phyloP scores from a whole-genome alignment of 1,284 basidiomycete species.

The Coniferiporia weirii region DNA sequence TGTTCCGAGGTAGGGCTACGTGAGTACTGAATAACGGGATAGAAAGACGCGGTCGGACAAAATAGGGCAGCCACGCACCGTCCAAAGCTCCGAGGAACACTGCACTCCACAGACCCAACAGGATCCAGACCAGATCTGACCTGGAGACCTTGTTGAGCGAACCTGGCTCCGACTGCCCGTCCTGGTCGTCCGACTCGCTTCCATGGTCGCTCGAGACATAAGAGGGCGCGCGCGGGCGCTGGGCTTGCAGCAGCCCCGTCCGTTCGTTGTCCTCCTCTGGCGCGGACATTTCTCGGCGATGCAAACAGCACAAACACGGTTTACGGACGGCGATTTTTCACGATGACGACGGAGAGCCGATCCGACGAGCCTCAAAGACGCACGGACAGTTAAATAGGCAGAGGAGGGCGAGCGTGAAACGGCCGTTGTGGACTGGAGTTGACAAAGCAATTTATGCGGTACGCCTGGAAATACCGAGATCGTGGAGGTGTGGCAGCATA shows the following conservation, averaged over 20 bases:
- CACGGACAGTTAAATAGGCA: not conserved
- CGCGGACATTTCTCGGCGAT: constrained; percentile 11
- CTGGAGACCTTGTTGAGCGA: constrained; percentile 42
- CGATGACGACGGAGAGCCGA: not conserved
- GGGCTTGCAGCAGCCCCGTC: constrained; percentile 9
- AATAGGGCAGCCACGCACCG: constrained; percentile 37
- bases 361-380: not conserved
- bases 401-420: constrained; percentile 4
- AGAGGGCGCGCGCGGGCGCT: not conserved
- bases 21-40: constrained; percentile 9
- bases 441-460: constrained; percentile 13
- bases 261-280: constrained; percentile 6
- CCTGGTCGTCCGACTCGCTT: not conserved
- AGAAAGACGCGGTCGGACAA: constrained; percentile 16
- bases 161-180: constrained; percentile 4
- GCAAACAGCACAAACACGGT: not conserved
- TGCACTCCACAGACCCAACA: constrained; percentile 71
- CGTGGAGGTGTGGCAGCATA: not conserved
- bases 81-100: constrained; percentile 80
- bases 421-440: constrained; percentile 13
- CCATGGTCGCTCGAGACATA: not conserved
- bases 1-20: constrained; percentile 28
- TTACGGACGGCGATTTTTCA: not conserved
- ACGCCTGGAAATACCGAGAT: not conserved
- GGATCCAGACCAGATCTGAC: constrained; percentile 58